These are phyloP conservation scores for Trichoderma erinaceum DNA, from an alignment of 495 filamentous ascomycete genomes.

Conservation along the genomic window DNA sequence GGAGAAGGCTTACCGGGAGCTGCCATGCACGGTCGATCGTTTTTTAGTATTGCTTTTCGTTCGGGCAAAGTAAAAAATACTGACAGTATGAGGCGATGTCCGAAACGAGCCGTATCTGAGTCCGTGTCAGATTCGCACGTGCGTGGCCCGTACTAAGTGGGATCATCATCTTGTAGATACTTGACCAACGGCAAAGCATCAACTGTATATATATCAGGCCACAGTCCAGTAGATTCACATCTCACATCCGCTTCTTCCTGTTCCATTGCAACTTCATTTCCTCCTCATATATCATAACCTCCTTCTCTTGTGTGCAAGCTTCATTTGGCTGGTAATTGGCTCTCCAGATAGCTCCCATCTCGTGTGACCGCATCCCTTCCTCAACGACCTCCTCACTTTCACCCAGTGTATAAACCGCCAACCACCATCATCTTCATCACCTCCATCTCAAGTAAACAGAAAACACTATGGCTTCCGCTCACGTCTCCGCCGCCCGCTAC, in stretches of 20 bases:
- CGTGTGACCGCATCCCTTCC: not conserved
- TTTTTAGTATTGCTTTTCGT: not conserved
- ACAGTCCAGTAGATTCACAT: not conserved
- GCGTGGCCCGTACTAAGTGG: not conserved
- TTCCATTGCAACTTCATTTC: not conserved
- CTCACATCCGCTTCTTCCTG: not conserved
- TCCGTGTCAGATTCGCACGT: too few species aligned
- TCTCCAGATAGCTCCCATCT: not conserved
- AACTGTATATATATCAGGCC: not conserved
- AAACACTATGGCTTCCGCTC: conserved; percentile 20
- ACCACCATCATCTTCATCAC: conserved; percentile 2
- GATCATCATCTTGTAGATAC: not conserved
- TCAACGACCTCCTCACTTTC: not conserved
- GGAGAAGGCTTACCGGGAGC: not conserved
- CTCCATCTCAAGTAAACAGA: not conserved
- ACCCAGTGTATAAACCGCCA: not conserved
- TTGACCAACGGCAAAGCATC: not conserved
- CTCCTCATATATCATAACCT: not conserved
- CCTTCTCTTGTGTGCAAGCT: not conserved
- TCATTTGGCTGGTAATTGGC: not conserved
- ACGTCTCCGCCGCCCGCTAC: conserved; percentile 70
- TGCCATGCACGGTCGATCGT: not conserved
- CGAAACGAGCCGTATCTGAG: not conserved
- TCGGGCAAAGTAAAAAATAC: too few species aligned
- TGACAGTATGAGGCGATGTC: not conserved